phyloP scores from a whole-genome alignment of 169 alveolate genomes.

The Amoebophrya sp. region DNA sequence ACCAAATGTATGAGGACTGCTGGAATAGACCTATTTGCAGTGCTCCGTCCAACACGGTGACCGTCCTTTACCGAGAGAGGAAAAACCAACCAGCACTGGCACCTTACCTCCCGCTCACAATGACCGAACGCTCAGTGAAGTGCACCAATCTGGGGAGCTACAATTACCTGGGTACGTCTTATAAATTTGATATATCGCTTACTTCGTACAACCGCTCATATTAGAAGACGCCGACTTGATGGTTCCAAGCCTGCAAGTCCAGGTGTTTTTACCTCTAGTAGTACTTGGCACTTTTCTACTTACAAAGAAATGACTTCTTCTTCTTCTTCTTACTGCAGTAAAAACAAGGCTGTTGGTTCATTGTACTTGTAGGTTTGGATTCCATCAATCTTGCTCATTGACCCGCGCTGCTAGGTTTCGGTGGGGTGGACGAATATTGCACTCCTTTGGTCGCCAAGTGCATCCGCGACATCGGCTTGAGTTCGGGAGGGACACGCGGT shows the following conservation, averaged over 20 bases:
- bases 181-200: too few species aligned
- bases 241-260: too few species aligned
- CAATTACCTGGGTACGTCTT: conserved; percentile 36
- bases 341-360: too few species aligned
- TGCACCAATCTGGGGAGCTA: conserved; percentile 30
- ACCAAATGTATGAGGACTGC: conserved; percentile 33
- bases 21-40: conserved; percentile 34
- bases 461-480: conserved; percentile 12
- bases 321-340: too few species aligned
- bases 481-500: neutral
- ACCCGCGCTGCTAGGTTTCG: too few species aligned
- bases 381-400: too few species aligned
- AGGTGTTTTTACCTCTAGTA: too few species aligned
- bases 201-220: too few species aligned
- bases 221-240: too few species aligned
- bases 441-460: conserved; percentile 30
- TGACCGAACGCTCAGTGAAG: neutral
- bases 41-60: conserved; percentile 32
- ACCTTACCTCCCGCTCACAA: neutral
- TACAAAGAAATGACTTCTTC: too few species aligned
- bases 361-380: too few species aligned
- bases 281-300: too few species aligned
- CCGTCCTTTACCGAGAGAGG: neutral
- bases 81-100: neutral
- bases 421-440: conserved; percentile 34